These are phyloP conservation scores for Bauhinia variegata DNA, from an alignment of 306 rosid genomes.

Conservation along the genomic window DNA sequence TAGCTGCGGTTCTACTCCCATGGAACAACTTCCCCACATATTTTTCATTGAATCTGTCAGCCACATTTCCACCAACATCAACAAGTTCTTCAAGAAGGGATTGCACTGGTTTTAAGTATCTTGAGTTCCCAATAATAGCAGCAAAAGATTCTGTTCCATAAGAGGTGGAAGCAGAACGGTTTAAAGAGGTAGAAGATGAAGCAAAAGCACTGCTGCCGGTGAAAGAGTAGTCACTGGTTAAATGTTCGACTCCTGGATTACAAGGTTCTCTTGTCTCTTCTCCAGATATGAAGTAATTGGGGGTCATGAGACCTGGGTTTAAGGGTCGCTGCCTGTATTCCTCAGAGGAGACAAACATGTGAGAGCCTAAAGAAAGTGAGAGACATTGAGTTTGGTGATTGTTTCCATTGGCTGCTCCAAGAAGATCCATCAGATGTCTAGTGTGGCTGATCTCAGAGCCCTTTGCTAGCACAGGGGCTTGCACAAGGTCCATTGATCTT, in stretches of 20 bases:
- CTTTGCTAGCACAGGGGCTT: conserved; percentile 41
- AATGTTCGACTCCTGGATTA: conserved; percentile 45
- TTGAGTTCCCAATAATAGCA: conserved; percentile 56
- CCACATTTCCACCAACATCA: conserved; percentile 57
- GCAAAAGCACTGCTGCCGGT: conserved; percentile 38
- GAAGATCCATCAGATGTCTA: conserved; percentile 77
- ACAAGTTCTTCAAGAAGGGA: conserved; percentile 72
- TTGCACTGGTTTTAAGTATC: conserved; percentile 67
- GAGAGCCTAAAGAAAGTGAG: conserved; percentile 80
- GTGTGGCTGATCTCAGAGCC: conserved; percentile 71
- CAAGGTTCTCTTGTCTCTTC: conserved; percentile 51
- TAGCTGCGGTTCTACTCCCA: conserved; percentile 51
- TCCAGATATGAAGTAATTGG: conserved; percentile 47
- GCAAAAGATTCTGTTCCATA: conserved; percentile 57
- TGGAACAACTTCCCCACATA: conserved; percentile 51
- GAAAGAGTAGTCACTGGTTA: conserved; percentile 55
- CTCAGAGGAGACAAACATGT: conserved; percentile 58
- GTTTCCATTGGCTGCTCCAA: conserved; percentile 57
- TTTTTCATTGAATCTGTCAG: conserved; percentile 59
- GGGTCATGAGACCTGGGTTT: conserved; percentile 50
- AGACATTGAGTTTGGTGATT: conserved; percentile 60
- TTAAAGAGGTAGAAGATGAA: conserved; percentile 50
- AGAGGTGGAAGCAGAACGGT: conserved; percentile 54
- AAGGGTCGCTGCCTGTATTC: conserved; percentile 51
- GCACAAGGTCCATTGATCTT: conserved; percentile 52